Percentiles rank a stretch among this genome's conserved stretches.
These are phyloP conservation scores for Lasiosphaeria miniovina DNA, from an alignment of 495 filamentous ascomycete species.

Conservation along the genomic window DNA sequence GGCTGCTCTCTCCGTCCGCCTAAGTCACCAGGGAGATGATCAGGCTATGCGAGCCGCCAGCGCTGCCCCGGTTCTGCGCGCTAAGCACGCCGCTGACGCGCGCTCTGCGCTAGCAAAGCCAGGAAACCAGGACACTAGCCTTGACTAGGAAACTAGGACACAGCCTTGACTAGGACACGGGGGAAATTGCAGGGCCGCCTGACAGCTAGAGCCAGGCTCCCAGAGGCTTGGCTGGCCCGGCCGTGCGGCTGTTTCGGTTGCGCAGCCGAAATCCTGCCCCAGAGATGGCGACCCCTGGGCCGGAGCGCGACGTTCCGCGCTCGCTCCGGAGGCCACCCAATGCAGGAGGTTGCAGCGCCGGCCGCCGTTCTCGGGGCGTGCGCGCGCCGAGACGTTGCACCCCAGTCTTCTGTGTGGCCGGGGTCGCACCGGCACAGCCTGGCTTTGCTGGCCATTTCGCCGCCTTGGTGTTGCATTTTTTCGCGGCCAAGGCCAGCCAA, in stretches of 20 bases:
- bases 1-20: too few species aligned
- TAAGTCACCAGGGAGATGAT: too few species aligned
- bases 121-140: too few species aligned
- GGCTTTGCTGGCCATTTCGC: neutral
- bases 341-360: constrained; percentile 1
- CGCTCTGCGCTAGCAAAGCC: too few species aligned
- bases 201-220: neutral
- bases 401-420: constrained; percentile 6
- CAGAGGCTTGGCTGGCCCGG: constrained; percentile 27
- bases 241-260: constrained; percentile 23
- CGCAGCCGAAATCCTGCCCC: constrained; percentile 14
- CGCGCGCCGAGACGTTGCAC: constrained; percentile 21
- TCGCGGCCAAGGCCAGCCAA: neutral
- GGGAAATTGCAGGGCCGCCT: neutral
- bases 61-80: too few species aligned
- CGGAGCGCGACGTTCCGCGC: constrained; percentile 23
- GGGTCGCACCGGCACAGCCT: constrained; percentile 10
- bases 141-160: too few species aligned
- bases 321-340: constrained; percentile 4
- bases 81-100: too few species aligned
- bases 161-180: too few species aligned
- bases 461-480: neutral
- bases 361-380: constrained; percentile 3
- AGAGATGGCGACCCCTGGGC: neutral
- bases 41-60: too few species aligned